Evolutionary conservation across 2,329 filamentous ascomycete genomes (phyloP), one percentile per base, ranked within the genome.

Genomic region (Monosporascus sp.): DNA sequence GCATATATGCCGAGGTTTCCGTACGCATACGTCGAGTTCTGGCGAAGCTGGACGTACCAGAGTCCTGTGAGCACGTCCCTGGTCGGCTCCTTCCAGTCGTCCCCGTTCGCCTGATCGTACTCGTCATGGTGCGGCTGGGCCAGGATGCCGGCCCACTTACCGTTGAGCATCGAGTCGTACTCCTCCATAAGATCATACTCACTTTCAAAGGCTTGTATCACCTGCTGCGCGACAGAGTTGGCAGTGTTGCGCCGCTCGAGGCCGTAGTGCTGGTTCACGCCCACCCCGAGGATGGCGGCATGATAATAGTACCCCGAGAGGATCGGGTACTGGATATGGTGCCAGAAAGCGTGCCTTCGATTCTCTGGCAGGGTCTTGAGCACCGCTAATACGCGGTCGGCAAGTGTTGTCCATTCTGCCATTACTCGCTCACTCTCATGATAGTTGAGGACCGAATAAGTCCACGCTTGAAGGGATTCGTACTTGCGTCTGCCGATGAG

Each of bases 251-350:
- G 74, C 50, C 81, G 74, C 66, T 86, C 81, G 1, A 70, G 65
- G 0, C 78, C 80, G 52, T 81, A 82, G 5, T 81, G 69, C 26
- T 78, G 74, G 56, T 86, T 84, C 65, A 71, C 1, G 70, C 77
- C 17, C 70, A 69, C 1, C 68, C 74, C 14, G 78, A 72, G 50
- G 73, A 74, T 31, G 78, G 74, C 41, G 77, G 72, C 19, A 77
- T 74, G 54, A 37, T 79, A 78, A 37, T 79, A 78, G n/a, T 76
- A 73, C 2, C 77, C 81, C 3, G 82, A 81, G 37, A 79, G 76
- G 47, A 81, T 75, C 0, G 84, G 82, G 51, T 87, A 81, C 6
- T 84, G 72, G 8, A 87, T 73, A 54, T 83, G 77, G 58, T 87
- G 76, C 64, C 84, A 87, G 59, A 82, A 81, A 0, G 81, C 75